Conservation (phyloP, 164 flowering plant genomes). For the Stephania yunnanensis region DNA sequence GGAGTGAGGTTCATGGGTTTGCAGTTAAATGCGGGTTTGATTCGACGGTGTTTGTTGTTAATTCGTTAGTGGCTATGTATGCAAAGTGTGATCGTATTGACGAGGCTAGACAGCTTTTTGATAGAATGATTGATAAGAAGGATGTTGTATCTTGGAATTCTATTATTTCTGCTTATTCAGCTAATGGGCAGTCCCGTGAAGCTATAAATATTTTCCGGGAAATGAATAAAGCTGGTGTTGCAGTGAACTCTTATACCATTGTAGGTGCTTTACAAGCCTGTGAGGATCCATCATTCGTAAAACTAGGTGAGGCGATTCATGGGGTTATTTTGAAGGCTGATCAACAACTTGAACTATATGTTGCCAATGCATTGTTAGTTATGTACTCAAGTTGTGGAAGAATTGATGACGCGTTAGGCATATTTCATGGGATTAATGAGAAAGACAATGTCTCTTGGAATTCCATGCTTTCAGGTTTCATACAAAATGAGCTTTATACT, state of each 20-base stretch:
- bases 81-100: constrained; percentile 49
- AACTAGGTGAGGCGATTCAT: constrained; percentile 65
- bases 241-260: constrained; percentile 46
- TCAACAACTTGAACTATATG: constrained; percentile 35
- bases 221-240: constrained; percentile 41
- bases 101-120: constrained; percentile 43
- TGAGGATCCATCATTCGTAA: constrained; percentile 28
- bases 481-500: constrained; percentile 50
- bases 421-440: constrained; percentile 40
- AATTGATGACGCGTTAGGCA: constrained; percentile 34
- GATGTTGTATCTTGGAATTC: constrained; percentile 85
- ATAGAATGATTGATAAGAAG: constrained; percentile 26
- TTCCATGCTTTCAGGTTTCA: constrained; percentile 65
- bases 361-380: constrained; percentile 68
- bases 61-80: constrained; percentile 69
- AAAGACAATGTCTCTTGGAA: constrained; percentile 77
- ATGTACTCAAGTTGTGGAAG: constrained; percentile 61
- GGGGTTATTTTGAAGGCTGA: constrained; percentile 50
- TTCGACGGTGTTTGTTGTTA: constrained; percentile 46
- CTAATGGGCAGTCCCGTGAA: constrained; percentile 39
- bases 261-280: constrained; percentile 76
- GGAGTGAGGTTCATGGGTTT: constrained; percentile 58
- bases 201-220: constrained; percentile 49
- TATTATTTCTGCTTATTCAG: constrained; percentile 54
- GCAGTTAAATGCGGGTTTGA: constrained; percentile 50